These are phyloP conservation scores for Lodderomyces orthopsilosis DNA, from an alignment of 1,139 yeast species.

Conservation along the genomic window DNA sequence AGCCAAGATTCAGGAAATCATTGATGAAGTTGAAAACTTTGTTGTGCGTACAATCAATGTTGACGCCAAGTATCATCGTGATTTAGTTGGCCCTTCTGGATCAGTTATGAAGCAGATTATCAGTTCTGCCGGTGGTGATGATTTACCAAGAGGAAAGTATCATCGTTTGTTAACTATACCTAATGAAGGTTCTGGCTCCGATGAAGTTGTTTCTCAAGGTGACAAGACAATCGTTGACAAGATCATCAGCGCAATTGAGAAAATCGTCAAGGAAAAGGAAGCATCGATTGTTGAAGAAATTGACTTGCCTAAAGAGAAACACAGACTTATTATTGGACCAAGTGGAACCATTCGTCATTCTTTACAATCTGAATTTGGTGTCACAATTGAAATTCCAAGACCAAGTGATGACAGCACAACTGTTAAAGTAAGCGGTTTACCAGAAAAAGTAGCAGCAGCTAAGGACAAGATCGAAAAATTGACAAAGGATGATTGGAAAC, in stretches of 20 bases:
- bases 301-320: constrained; percentile 71
- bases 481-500: constrained; percentile 51
- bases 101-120: constrained; percentile 72
- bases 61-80: constrained; percentile 75
- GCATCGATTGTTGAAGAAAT: constrained; percentile 55
- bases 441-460: constrained; percentile 59
- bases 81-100: constrained; percentile 81
- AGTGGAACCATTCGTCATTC: constrained; percentile 74
- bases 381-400: constrained; percentile 67
- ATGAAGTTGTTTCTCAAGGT: constrained; percentile 68
- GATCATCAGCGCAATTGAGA: constrained; percentile 62
- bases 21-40: constrained; percentile 65
- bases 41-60: constrained; percentile 63
- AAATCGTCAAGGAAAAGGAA: constrained; percentile 64
- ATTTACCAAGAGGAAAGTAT: constrained; percentile 43
- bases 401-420: constrained; percentile 45
- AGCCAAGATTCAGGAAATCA: constrained; percentile 58
- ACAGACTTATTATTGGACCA: constrained; percentile 77
- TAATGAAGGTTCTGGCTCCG: constrained; percentile 61
- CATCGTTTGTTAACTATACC: constrained; percentile 73
- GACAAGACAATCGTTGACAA: constrained; percentile 71
- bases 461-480: constrained; percentile 52
- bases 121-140: constrained; percentile 75
- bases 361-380: constrained; percentile 68
- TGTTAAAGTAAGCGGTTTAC: constrained; percentile 55